Conservation (phyloP, 225 moss, liverwort and hornwort species). For the Straminergon stramineum region DNA sequence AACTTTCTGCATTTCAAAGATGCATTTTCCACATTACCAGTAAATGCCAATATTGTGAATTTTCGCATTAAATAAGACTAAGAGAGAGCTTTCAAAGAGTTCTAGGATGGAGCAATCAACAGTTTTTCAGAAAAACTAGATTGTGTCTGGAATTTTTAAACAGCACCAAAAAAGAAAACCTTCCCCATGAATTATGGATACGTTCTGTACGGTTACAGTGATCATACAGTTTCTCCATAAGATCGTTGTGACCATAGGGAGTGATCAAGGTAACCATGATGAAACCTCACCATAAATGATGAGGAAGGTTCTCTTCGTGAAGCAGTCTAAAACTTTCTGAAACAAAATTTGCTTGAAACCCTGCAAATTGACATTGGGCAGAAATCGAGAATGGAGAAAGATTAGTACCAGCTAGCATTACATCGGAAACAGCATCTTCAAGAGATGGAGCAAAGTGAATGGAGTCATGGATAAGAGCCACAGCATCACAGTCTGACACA, state of each 20-base stretch:
- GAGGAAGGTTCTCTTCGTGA: not conserved
- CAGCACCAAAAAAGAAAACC: not conserved
- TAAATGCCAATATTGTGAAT: not conserved
- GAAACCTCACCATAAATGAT: not conserved
- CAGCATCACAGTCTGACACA: slow-evolving; percentile 77
- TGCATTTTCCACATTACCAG: not conserved
- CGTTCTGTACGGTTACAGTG: not conserved
- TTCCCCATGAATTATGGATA: not conserved
- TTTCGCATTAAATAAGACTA: not conserved
- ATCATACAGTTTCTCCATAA: not conserved
- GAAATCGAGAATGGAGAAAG: not conserved
- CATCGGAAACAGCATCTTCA: slow-evolving; percentile 38
- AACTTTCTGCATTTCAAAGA: not conserved
- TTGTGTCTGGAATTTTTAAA: too few species aligned
- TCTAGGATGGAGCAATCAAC: not conserved
- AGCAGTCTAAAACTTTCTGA: not conserved
- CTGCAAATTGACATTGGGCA: not conserved
- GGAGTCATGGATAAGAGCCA: slow-evolving; percentile 46
- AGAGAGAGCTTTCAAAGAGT: not conserved
- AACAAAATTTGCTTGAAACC: not conserved
- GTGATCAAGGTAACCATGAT: not conserved
- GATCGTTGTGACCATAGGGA: not conserved
- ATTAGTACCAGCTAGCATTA: slow-evolving; percentile 53
- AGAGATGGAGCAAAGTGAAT: slow-evolving; percentile 34
- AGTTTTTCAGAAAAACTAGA: not conserved